phyloP scores from a whole-genome alignment of 176 grass and related monocot genomes.

The Areca catechu region DNA sequence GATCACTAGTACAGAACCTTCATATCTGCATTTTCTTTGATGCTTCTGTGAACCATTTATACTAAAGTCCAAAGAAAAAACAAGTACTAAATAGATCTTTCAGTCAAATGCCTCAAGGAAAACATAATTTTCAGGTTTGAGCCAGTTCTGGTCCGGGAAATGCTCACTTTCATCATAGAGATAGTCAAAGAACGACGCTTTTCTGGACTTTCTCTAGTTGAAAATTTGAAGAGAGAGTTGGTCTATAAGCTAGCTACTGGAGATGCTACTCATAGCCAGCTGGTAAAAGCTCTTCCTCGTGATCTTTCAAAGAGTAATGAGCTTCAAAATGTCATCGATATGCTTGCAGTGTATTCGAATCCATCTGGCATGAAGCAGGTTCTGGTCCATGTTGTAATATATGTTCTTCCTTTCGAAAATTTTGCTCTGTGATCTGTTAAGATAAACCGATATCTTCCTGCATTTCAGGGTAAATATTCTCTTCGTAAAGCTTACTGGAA shows the following conservation, averaged over 20 bases:
- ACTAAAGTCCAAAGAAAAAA: too few relatives aligned
- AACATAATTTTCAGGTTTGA: conserved; percentile 47
- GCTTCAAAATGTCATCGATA: conserved; percentile 84
- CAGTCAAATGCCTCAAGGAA: too few relatives aligned
- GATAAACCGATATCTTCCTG: background rate
- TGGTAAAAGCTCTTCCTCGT: conserved; percentile 83
- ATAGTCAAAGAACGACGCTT: conserved; percentile 89
- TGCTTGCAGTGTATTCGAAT: conserved; percentile 77
- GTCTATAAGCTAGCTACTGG: conserved; percentile 71
- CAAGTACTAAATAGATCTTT: too few relatives aligned
- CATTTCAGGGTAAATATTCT: conserved; percentile 80
- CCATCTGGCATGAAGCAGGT: conserved; percentile 99
- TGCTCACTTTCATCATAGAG: conserved; percentile 90
- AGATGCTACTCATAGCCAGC: conserved; percentile 90
- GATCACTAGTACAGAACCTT: too few relatives aligned
- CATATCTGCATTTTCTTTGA: too few relatives aligned
- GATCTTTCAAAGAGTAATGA: conserved; percentile 67
- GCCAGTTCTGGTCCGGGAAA: conserved; percentile 80
- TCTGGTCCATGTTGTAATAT: background rate
- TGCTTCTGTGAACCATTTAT: too few relatives aligned
- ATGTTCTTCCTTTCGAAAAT: too few relatives aligned
- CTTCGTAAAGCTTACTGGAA: conserved; percentile 80
- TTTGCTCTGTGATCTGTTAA: conserved; percentile 5
- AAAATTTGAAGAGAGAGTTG: conserved; percentile 88
- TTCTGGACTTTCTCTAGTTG: conserved; percentile 76